Conservation (phyloP, 225 moss, liverwort and hornwort species). For the Marchantia polymorpha region DNA sequence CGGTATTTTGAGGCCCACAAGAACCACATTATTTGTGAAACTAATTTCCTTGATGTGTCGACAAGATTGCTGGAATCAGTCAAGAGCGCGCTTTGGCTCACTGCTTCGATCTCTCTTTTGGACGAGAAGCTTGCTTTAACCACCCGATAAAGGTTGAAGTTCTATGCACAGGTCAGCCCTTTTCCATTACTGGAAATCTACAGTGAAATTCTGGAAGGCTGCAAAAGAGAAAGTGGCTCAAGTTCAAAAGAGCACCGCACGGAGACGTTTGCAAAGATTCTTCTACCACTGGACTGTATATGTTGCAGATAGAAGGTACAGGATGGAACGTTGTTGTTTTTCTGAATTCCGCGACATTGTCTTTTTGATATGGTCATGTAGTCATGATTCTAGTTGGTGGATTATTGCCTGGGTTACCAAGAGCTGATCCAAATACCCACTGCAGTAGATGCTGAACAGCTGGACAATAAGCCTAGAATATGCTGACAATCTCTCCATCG, state of each 20-base stretch:
- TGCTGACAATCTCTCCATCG: too few species aligned
- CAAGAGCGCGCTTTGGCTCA: neutral
- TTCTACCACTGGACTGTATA: constrained; percentile 62
- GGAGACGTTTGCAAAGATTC: constrained; percentile 45
- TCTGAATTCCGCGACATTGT: neutral
- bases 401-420: too few species aligned
- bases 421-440: too few species aligned
- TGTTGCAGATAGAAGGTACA: constrained; percentile 57
- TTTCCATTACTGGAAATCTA: constrained; percentile 47
- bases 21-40: neutral
- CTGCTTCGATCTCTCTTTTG: neutral
- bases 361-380: neutral
- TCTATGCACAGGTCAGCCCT: constrained; percentile 23
- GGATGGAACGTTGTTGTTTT: neutral
- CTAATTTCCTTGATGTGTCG: neutral
- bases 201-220: constrained; percentile 48
- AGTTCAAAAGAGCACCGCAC: constrained; percentile 40
- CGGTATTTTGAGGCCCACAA: neutral
- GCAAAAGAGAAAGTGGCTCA: constrained; percentile 41
- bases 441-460: too few species aligned
- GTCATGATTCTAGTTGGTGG: too few species aligned
- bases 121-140: neutral
- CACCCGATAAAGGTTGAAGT: neutral
- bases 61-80: neutral
- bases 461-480: too few species aligned